Conservation (phyloP, 139 green algal genomes). For the Coelastrella sp. region DNA sequence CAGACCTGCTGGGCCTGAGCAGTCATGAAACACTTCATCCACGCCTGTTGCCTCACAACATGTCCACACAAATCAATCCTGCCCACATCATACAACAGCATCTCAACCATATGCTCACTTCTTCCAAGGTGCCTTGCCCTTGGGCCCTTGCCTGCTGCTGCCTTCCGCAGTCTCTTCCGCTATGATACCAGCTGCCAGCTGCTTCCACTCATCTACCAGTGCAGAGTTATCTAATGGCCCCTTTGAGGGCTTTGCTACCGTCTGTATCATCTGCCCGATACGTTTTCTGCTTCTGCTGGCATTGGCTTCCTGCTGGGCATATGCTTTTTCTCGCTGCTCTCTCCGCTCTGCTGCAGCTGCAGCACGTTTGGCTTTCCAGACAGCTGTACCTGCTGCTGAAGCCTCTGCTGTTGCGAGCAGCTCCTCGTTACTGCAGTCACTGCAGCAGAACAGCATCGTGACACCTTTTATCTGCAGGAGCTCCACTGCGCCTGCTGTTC, state of each 20-base stretch:
- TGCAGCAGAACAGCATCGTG: slow-evolving; percentile 18
- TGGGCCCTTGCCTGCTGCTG: slow-evolving; percentile 8
- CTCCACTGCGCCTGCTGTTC: not conserved
- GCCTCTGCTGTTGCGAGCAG: slow-evolving; percentile 17
- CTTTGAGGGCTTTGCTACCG: not conserved
- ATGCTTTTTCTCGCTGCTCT: slow-evolving; percentile 3
- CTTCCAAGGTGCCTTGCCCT: slow-evolving; percentile 20
- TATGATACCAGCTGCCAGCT: slow-evolving; percentile 22
- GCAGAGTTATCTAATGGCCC: slow-evolving; percentile 8
- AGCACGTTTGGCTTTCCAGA: not conserved
- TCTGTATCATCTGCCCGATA: slow-evolving; percentile 24
- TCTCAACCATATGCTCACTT: not conserved
- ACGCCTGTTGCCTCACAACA: too few species aligned
- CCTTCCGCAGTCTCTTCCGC: slow-evolving; percentile 25
- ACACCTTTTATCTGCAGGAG: slow-evolving; percentile 30
- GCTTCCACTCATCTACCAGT: slow-evolving; percentile 25
- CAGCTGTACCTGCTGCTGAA: not conserved
- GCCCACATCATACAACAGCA: too few species aligned
- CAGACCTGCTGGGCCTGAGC: too few species aligned
- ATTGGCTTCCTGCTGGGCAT: slow-evolving; percentile 12
- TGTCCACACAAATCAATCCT: too few species aligned
- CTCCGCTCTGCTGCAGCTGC: not conserved
- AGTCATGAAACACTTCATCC: too few species aligned
- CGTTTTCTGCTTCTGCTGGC: slow-evolving; percentile 22
- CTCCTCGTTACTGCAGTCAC: slow-evolving; percentile 5